phyloP scores from a whole-genome alignment of 805 yeast genomes.

The Candida fluviatilis region DNA sequence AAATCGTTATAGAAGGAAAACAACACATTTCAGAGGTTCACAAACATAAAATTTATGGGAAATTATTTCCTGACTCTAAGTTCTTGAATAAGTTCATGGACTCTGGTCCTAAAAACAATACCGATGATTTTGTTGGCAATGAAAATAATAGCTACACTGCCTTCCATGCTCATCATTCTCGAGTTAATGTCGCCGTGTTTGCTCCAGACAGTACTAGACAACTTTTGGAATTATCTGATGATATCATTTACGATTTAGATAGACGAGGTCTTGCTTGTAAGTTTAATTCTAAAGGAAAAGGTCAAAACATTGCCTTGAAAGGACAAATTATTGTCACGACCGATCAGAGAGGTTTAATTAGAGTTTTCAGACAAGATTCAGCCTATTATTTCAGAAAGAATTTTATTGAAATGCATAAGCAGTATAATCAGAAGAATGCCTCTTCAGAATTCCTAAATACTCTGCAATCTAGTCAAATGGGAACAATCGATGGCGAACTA shows the following conservation, averaged over 20 bases:
- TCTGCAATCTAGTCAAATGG: too few relatives aligned
- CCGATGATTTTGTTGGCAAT: constrained; percentile 26
- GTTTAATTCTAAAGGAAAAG: constrained; percentile 4
- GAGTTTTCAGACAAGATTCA: constrained; percentile 79
- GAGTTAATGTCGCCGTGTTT: constrained; percentile 70
- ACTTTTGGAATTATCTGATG: constrained; percentile 68
- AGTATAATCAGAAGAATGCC: constrained; percentile 4
- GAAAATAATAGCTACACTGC: constrained; percentile 62
- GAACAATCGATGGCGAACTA: not conserved
- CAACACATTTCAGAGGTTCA: constrained; percentile 30
- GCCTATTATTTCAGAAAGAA: constrained; percentile 41
- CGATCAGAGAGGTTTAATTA: constrained; percentile 66
- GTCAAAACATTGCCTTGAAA: constrained; percentile 1
- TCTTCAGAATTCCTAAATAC: not conserved
- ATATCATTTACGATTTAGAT: constrained; percentile 65
- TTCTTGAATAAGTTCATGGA: constrained; percentile 27
- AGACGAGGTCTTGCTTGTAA: constrained; percentile 18
- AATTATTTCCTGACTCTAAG: constrained; percentile 24
- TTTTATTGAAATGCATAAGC: constrained; percentile 14
- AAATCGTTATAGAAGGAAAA: constrained; percentile 30
- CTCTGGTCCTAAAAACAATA: constrained; percentile 10
- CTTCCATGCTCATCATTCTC: constrained; percentile 72
- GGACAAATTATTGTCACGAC: constrained; percentile 68
- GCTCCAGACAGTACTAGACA: constrained; percentile 71
- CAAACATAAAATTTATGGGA: constrained; percentile 24